Evolutionary conservation across 371 early-diverging fungal genomes (phyloP).

Genomic region (Apophysomyces trapeziformis): DNA sequence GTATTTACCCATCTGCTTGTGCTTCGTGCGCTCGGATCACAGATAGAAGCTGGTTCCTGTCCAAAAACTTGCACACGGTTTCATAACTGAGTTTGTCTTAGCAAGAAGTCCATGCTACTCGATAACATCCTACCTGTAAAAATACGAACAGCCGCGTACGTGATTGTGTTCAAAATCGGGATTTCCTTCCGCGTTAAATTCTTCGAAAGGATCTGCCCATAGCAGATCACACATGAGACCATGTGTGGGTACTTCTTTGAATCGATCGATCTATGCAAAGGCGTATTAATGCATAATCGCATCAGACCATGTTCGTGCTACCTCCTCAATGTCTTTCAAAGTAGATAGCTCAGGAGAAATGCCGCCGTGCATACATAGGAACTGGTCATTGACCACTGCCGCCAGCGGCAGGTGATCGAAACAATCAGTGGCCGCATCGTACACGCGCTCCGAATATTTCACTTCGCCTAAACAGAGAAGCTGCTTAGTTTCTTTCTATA

Average conservation of each 20-base stretch:
- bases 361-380: slow-evolving; percentile 99
- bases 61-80: slow-evolving; percentile 91
- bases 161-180: slow-evolving; percentile 88
- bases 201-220: slow-evolving; percentile 98
- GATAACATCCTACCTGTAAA: slow-evolving; percentile 67
- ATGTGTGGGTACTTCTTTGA: slow-evolving; percentile 91
- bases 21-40: slow-evolving; percentile 99
- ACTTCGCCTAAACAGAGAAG: slow-evolving; percentile 64
- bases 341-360: slow-evolving; percentile 94
- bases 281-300: too few species aligned
- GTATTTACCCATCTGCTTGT: slow-evolving; percentile 87
- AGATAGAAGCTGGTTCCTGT: slow-evolving; percentile 89
- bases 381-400: slow-evolving; percentile 96
- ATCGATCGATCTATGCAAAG: slow-evolving; percentile 79
- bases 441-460: slow-evolving; percentile 93
- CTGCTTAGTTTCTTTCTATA: not conserved
- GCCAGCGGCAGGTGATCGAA: slow-evolving; percentile 96
- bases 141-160: slow-evolving; percentile 96
- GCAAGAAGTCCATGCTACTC: not conserved
- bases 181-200: slow-evolving; percentile 85
- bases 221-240: slow-evolving; percentile 98
- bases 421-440: slow-evolving; percentile 88
- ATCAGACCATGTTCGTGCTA: slow-evolving; percentile 21
- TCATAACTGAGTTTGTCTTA: slow-evolving; percentile 61
- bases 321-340: slow-evolving; percentile 80